Percentiles rank a stretch among this genome's conserved stretches.
These are phyloP conservation scores for Didymella pomorum DNA, from an alignment of 2,329 filamentous ascomycete species.

Conservation along the genomic window DNA sequence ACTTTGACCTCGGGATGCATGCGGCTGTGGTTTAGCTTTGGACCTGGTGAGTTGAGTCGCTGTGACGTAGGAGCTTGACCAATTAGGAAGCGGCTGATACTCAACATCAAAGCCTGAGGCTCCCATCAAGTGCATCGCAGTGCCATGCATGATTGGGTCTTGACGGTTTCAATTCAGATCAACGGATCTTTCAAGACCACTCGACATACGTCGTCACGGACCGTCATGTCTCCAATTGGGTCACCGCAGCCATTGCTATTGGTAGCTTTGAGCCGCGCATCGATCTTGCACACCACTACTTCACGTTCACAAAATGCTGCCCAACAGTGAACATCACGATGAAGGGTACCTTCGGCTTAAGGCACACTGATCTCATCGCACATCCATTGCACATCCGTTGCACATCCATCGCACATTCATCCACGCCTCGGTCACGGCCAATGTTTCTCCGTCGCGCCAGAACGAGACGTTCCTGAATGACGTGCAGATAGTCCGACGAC, in stretches of 20 bases:
- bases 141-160: too few relatives aligned
- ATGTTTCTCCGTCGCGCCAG: constrained; percentile 7
- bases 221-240: not conserved
- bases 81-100: constrained; percentile 1
- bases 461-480: not conserved
- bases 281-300: not conserved
- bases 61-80: constrained; percentile 9
- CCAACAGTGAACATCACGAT: not conserved
- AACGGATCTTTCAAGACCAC: not conserved
- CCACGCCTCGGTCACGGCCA: constrained; percentile 10
- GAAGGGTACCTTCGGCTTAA: not conserved
- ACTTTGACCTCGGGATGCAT: constrained; percentile 4
- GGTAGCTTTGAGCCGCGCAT: not conserved
- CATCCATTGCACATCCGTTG: not conserved
- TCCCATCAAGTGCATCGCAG: not conserved
- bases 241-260: not conserved
- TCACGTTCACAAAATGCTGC: not conserved
- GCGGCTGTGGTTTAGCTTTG: constrained; percentile 11
- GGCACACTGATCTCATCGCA: constrained; percentile 8
- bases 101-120: constrained; percentile 12
- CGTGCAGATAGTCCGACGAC: not conserved
- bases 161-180: too few relatives aligned
- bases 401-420: not conserved
- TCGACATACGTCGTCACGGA: not conserved
- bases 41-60: not conserved